Percentiles rank a stretch among this genome's conserved stretches.
Conservation (phyloP, 805 yeast species). For the Priceomyces melissophilus region DNA sequence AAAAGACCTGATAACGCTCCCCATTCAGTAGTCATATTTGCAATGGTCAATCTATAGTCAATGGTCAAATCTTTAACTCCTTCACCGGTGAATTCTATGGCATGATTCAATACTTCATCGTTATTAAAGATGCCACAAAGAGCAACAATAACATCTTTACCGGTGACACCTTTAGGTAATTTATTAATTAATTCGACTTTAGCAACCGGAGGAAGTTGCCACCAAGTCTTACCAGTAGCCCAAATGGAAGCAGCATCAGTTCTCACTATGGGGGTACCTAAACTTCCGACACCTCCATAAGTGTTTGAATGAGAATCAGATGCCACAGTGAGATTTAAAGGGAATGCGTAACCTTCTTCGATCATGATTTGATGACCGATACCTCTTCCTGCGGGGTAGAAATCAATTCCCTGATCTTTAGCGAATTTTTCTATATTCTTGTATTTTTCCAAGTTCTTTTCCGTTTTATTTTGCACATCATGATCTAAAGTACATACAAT, state of each 20-base stretch:
- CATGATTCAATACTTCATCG: constrained; percentile 90
- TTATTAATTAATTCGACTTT: constrained; percentile 80
- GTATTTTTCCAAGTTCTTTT: constrained; percentile 85
- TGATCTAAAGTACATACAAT: constrained; percentile 96
- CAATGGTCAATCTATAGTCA: constrained; percentile 87
- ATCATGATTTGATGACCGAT: constrained; percentile 99
- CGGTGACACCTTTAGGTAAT: constrained; percentile 84
- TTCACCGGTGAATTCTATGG: constrained; percentile 89
- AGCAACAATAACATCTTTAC: constrained; percentile 96
- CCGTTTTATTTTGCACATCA: constrained; percentile 92
- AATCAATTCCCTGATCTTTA: constrained; percentile 85
- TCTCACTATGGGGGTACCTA: constrained; percentile 97
- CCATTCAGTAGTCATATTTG: constrained; percentile 99
- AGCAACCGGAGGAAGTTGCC: constrained; percentile 99
- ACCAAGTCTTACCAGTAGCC: constrained; percentile 99
- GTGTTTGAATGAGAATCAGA: constrained; percentile 98
- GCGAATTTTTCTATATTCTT: constrained; percentile 87
- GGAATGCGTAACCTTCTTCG: constrained; percentile 98
- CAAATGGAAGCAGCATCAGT: constrained; percentile 99
- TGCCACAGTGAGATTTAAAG: constrained; percentile 88
- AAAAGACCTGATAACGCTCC: constrained; percentile 96
- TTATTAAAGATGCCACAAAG: constrained; percentile 90
- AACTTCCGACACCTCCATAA: constrained; percentile 93
- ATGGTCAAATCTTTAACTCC: constrained; percentile 66
- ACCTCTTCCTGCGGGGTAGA: constrained; percentile 98